Evolutionary conservation across 2,329 filamentous ascomycete species (phyloP).

Genomic region (Diaporthe sp.): DNA sequence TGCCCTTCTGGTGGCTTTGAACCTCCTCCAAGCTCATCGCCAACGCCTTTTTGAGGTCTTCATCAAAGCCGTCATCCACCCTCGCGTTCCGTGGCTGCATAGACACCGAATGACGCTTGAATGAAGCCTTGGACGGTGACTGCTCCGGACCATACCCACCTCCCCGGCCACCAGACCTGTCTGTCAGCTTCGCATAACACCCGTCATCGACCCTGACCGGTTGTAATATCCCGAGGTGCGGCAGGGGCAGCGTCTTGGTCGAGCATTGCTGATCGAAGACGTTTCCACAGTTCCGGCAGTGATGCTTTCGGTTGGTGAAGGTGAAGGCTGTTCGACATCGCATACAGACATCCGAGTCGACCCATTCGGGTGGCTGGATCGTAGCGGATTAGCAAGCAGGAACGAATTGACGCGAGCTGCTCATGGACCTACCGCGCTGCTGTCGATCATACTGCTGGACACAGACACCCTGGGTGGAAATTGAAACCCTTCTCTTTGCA

Average conservation of each 20-base stretch:
- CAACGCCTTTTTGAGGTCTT: slow-evolving; percentile 91
- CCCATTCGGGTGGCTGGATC: slow-evolving; percentile 92
- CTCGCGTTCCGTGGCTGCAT: slow-evolving; percentile 95
- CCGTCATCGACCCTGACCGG: slow-evolving; percentile 96
- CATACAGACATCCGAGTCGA: slow-evolving; percentile 98
- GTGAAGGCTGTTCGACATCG: slow-evolving; percentile 95
- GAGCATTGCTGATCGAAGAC: slow-evolving; percentile 98
- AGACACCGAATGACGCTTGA: slow-evolving; percentile 72
- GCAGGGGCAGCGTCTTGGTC: slow-evolving; percentile 87
- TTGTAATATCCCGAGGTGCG: slow-evolving; percentile 92
- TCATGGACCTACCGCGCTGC: slow-evolving; percentile 78
- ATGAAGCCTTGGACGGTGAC: slow-evolving; percentile 60
- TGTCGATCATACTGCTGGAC: slow-evolving; percentile 98
- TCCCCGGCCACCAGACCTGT: slow-evolving; percentile 71
- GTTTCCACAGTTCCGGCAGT: slow-evolving; percentile 97
- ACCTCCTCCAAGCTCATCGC: slow-evolving; percentile 98
- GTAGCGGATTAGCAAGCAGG: slow-evolving; percentile 26
- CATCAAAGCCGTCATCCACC: slow-evolving; percentile 92
- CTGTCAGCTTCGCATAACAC: slow-evolving; percentile 90
- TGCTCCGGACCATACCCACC: slow-evolving; percentile 53
- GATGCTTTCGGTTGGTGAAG: slow-evolving; percentile 98
- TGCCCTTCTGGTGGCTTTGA: slow-evolving; percentile 74
- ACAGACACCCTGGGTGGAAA: slow-evolving; percentile 91
- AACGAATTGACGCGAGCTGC: background rate
- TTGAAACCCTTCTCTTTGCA: slow-evolving; percentile 88